These are phyloP conservation scores for Wickerhamiella alocasiicola DNA, from an alignment of 805 yeast species.

Conservation along the genomic window DNA sequence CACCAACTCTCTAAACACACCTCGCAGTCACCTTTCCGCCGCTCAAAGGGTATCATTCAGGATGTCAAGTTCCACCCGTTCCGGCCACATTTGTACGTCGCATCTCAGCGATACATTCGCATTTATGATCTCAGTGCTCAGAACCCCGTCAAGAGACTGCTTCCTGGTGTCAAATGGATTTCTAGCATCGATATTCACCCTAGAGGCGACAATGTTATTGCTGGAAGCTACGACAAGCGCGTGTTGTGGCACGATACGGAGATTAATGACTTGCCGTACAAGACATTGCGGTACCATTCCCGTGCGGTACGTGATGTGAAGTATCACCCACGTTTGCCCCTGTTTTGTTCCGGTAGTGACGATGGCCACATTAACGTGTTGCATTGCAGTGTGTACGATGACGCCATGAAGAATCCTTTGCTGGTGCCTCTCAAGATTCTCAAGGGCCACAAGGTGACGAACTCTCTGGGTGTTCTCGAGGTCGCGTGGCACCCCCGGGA, in stretches of 20 bases:
- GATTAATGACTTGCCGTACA: conserved; percentile 77
- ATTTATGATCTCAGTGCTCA: conserved; percentile 86
- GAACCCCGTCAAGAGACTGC: conserved; percentile 63
- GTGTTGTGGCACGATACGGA: conserved; percentile 97
- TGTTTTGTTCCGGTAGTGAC: conserved; percentile 90
- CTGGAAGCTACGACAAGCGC: conserved; percentile 87
- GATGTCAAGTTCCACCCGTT: conserved; percentile 96
- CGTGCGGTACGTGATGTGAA: conserved; percentile 82
- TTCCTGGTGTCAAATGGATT: conserved; percentile 95
- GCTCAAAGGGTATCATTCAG: conserved; percentile 86
- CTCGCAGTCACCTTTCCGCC: conserved; percentile 90
- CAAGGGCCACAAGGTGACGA: conserved; percentile 72
- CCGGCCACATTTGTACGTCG: conserved; percentile 85
- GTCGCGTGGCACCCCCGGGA: conserved; percentile 94
- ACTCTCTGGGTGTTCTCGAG: conserved; percentile 76
- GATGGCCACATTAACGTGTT: conserved; percentile 88
- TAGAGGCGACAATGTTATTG: conserved; percentile 85
- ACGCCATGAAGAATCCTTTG: conserved; percentile 86
- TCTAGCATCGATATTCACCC: conserved; percentile 89
- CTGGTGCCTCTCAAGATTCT: conserved; percentile 91
- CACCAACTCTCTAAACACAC: conserved; percentile 91
- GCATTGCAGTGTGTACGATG: conserved; percentile 95
- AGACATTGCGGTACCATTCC: conserved; percentile 87
- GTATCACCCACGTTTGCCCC: conserved; percentile 79
- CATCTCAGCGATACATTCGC: conserved; percentile 84